A percentile compares a stretch with the other conserved stretches of the same genome.
Conservation (phyloP, 2,329 filamentous ascomycete species). For the Phoma herbarum region DNA sequence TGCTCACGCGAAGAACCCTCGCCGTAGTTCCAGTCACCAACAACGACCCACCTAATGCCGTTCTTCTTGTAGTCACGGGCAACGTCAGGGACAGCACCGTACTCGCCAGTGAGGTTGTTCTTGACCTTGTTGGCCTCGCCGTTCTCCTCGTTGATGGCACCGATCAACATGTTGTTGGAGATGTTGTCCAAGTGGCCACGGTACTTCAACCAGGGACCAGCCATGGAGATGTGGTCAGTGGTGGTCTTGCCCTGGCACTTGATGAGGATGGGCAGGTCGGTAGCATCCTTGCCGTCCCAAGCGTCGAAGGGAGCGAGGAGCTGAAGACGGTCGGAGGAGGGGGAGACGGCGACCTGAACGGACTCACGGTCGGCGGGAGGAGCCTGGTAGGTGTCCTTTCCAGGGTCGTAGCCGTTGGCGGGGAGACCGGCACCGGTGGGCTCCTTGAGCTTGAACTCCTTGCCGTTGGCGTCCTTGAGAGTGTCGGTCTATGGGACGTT, state of each 20-base stretch:
- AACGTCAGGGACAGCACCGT: constrained; percentile 87
- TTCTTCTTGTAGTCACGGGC: constrained; percentile 99
- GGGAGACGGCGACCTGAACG: constrained; percentile 83
- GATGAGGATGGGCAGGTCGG: constrained; percentile 88
- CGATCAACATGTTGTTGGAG: constrained; percentile 99
- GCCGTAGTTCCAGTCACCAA: constrained; percentile 99
- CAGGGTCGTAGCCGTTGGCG: constrained; percentile 83
- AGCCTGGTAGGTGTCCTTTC: constrained; percentile 93
- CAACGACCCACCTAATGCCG: constrained; percentile 94
- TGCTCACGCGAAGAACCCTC: constrained; percentile 98
- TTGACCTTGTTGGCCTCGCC: constrained; percentile 97
- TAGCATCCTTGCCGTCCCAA: constrained; percentile 93
- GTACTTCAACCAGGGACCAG: constrained; percentile 97
- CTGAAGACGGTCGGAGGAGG: constrained; percentile 92
- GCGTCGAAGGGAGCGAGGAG: constrained; percentile 83
- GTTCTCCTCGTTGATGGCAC: constrained; percentile 95
- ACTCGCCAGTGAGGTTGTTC: constrained; percentile 86
- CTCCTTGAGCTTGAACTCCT: constrained; percentile 87
- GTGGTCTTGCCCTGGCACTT: constrained; percentile 97
- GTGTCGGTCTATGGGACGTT: constrained; percentile 65
- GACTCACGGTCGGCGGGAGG: constrained; percentile 79
- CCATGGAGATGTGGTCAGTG: constrained; percentile 97
- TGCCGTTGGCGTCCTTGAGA: constrained; percentile 94
- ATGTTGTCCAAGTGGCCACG: constrained; percentile 99
- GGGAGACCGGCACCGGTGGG: constrained; percentile 87